A percentile compares a stretch with the other conserved stretches of the same genome.
phyloP scores from a whole-genome alignment of 345 rosid species.

The Eucalyptus marginata region DNA sequence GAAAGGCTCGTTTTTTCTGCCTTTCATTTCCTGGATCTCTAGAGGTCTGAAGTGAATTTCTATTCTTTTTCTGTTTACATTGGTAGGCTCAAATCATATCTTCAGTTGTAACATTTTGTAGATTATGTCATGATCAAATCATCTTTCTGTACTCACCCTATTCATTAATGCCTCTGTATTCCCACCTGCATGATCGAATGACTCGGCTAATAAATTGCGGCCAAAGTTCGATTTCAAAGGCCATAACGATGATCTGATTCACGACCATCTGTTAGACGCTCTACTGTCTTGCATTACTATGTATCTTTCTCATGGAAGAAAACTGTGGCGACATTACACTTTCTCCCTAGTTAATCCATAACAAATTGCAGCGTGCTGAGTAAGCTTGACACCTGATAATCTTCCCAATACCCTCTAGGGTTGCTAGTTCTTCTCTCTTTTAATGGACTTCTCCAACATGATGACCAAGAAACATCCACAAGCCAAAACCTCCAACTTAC shows the following conservation, averaged over 20 bases:
- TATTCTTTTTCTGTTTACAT: background rate
- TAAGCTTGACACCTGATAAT: background rate
- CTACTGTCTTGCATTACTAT: rapidly evolving
- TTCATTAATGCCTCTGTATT: background rate
- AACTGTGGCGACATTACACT: background rate
- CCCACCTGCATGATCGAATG: background rate
- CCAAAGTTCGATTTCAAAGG: background rate
- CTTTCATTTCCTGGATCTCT: background rate
- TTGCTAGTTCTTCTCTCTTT: background rate
- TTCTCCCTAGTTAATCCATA: background rate
- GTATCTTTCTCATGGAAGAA: background rate
- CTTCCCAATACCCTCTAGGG: background rate
- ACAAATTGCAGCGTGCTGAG: background rate
- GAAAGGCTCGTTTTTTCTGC: background rate
- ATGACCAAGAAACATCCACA: background rate
- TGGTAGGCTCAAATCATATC: background rate
- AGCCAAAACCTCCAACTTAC: background rate
- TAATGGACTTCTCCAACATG: background rate
- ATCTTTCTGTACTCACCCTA: background rate
- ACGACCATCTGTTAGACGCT: background rate
- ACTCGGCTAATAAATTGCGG: background rate
- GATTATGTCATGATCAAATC: background rate
- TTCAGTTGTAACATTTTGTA: background rate
- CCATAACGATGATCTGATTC: background rate
- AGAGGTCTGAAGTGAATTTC: background rate